These are phyloP conservation scores for Komagataea norvegica DNA, from an alignment of 1,139 yeast genomes.

Conservation along the genomic window DNA sequence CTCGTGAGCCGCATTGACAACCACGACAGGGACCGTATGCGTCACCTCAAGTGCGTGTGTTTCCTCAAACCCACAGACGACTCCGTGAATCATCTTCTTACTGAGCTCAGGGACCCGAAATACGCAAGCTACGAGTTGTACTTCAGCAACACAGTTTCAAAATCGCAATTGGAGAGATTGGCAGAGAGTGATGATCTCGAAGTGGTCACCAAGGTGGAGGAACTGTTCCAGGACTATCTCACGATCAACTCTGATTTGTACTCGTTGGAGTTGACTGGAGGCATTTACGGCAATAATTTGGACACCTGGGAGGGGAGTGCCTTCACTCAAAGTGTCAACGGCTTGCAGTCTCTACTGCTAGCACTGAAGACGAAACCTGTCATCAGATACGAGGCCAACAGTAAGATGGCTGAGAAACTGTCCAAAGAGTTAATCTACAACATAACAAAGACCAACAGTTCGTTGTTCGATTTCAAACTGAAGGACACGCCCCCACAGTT, in stretches of 20 bases:
- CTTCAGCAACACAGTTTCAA: conserved; percentile 70
- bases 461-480: conserved; percentile 59
- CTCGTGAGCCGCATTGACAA: conserved; percentile 71
- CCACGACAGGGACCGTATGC: conserved; percentile 62
- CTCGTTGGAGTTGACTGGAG: conserved; percentile 37
- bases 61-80: conserved; percentile 71
- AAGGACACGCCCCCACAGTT: conserved; percentile 71
- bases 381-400: conserved; percentile 68
- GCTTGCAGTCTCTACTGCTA: conserved; percentile 60
- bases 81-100: conserved; percentile 52
- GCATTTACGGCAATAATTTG: conserved; percentile 22
- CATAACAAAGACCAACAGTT: conserved; percentile 51
- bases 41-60: conserved; percentile 78
- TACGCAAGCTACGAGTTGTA: conserved; percentile 72
- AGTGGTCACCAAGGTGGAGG: conserved; percentile 68
- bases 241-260: conserved; percentile 69
- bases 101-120: conserved; percentile 73
- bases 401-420: conserved; percentile 56
- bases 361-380: conserved; percentile 75
- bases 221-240: conserved; percentile 78
- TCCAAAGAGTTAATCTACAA: conserved; percentile 65
- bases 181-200: conserved; percentile 92
- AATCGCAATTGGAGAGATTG: conserved; percentile 72
- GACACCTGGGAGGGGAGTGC: conserved; percentile 43
- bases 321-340: conserved; percentile 46